Evolutionary conservation across 2,329 filamentous ascomycete species (phyloP), one percentile per base, ranked within the genome.

Genomic region (Aspergillus glaucus): DNA sequence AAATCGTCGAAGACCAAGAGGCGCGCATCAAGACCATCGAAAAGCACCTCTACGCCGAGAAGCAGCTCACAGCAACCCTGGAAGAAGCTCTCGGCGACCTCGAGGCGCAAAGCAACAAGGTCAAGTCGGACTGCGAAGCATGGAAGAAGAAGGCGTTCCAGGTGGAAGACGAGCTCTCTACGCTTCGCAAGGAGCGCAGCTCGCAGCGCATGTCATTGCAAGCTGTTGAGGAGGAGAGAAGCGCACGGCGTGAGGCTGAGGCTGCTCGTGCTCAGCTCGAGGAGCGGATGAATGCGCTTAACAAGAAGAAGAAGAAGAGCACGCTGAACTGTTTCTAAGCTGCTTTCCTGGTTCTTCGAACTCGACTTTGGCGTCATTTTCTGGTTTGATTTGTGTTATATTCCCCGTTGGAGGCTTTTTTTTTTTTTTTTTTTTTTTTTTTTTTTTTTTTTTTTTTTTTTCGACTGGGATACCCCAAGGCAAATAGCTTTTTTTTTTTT

Each of bases 11-110:
- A 63, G 93, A 98, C 60, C 91, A 96, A 67, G 93, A 98, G 66
- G 87, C 88, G 40, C 90, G 91, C 55, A 94, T 98, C 64, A 85
- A 87, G 51, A 94, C 89, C 6, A 95, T 98, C 54, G 92, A 98
- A 76, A 97, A 96, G 75, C 90, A 97, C 64, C 80, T 98, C 21
- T 86, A 87, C 56, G 93, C 93, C 3, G 93, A 98, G 76, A 95
- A 95, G 67, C 92, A 97, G 68, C 84, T 98, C 50, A 98, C 92
- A 0, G 86, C 88, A 43, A 97, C 92, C 2, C 80, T 98, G 36
- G 93, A 98, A 69, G 92, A 97, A 71, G 93, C 93, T 6, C 82
- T 98, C 26, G 92, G 89, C 2, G 93, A 98, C 62, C 81, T 98
- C 34, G 93, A 98, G 72, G 82, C 83, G 48, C 90, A 94, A 60